Conservation (phyloP, 306 rosid genomes). For the Trifolium pratense region DNA sequence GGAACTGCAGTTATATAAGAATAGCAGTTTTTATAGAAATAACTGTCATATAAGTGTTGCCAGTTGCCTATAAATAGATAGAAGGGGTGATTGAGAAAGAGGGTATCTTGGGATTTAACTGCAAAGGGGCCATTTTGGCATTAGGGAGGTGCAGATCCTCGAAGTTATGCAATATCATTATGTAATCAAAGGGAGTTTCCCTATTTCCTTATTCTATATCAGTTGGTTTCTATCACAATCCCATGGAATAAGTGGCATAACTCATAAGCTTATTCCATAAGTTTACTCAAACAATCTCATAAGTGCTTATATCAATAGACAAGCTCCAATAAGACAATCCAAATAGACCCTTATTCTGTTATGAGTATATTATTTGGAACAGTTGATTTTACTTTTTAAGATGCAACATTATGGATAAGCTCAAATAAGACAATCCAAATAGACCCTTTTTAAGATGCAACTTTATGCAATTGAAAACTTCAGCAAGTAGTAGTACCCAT, state of each 20-base stretch:
- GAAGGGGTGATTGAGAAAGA: not conserved
- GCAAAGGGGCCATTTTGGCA: constrained; percentile 1
- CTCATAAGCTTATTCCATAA: no score
- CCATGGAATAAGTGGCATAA: no score
- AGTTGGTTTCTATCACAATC: no score
- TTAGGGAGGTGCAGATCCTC: not conserved
- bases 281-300: no score
- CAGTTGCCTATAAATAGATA: not conserved
- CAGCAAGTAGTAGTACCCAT: constrained; percentile 58
- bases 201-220: no score
- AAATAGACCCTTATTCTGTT: not conserved
- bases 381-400: constrained; percentile 7
- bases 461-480: constrained; percentile 42
- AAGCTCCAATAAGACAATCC: not conserved
- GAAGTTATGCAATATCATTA: no score
- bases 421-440: not conserved
- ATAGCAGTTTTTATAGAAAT: not conserved
- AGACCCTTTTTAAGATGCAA: no score
- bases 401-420: constrained; percentile 3
- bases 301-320: no score
- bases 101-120: not conserved
- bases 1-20: not conserved
- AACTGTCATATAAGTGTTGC: not conserved
- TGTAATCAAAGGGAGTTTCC: no score
- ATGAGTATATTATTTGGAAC: not conserved